Conservation (phyloP, 306 rosid genomes). For the Comarum palustre region DNA sequence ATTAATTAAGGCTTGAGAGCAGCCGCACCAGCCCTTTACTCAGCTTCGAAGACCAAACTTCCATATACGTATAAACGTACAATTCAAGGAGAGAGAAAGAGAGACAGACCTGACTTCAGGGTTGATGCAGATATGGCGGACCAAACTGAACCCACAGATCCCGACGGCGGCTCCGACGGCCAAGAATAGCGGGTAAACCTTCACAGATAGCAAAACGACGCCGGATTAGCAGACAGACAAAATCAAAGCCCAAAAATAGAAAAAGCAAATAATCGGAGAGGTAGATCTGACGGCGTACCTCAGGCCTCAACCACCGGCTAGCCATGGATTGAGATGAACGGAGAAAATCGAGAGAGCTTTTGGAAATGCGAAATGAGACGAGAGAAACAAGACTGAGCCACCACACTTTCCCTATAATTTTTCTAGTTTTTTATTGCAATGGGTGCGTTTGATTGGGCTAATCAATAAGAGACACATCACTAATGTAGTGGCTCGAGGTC, state of each 20-base stretch:
- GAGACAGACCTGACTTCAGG: conserved; percentile 86
- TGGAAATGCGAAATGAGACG: neutral
- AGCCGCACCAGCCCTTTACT: no score
- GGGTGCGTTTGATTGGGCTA: conserved; percentile 25
- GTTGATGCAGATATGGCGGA: conserved; percentile 73
- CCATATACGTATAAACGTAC: neutral
- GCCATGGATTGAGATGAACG: conserved; percentile 32
- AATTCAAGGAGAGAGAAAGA: neutral
- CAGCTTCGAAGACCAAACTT: neutral
- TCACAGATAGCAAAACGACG: neutral
- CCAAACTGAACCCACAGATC: conserved; percentile 70
- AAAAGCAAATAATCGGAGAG: neutral
- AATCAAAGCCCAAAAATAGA: neutral
- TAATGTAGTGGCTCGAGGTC: no score
- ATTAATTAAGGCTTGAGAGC: no score
- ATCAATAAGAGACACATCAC: conserved; percentile 1
- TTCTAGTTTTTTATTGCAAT: neutral
- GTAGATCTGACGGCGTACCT: conserved; percentile 43
- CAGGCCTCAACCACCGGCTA: conserved; percentile 78
- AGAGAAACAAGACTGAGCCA: neutral
- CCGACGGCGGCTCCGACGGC: conserved; percentile 84
- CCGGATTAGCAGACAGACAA: neutral
- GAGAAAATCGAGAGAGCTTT: neutral
- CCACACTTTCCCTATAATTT: neutral
- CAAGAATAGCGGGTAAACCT: conserved; percentile 92